Evolutionary conservation across 257 asterid species (phyloP), one percentile per base, ranked within the genome.

Genomic region (Nicotiana benthamiana): DNA sequence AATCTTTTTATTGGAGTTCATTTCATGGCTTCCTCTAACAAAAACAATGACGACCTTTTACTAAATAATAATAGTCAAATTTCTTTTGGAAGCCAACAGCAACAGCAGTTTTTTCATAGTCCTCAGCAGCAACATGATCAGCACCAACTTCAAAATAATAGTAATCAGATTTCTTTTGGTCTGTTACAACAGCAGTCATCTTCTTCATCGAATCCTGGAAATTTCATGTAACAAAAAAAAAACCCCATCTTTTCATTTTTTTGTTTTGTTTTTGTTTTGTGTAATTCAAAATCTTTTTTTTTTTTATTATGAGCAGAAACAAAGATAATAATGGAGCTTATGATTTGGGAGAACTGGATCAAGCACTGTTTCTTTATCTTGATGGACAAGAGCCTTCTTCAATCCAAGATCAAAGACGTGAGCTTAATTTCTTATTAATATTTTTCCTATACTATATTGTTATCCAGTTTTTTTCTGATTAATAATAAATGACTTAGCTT

Each of bases 301-400:
- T 9, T 3, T 17, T 17, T 17, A 16, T 15, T 32, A 15, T 83
- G 17, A 67, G 82, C 91, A 93, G 98, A 84, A 87, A 85, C 82
- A 91, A 89, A 83, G 98, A 91, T n/a, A 77, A 77, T 75, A 54
- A 75, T 12, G 89, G 89, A 74, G 92, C 92, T 6, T 90, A 89
- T 80, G 97, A 94, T 74, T 66, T 94, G 86, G 97, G 93, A n/a
- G 97, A 94, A 74, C 83, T 93, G 64, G 98, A 94, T 86, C 97
- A 93, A 86, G 94, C 97, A 18, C 90, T 94, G n/a, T 87, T 89
- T 60, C 84, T 88, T 34, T 93, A 89, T 79, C 88, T 93, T 9
- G 93, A 93, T 68, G 83, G 92, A 63, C 97, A 91, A 84, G 98
- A 92, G 76, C 90, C 87, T 56, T 83, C 90, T 10, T 67, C 86